A percentile compares a stretch with the other conserved stretches of the same genome.
phyloP scores from a whole-genome alignment of 2,329 filamentous ascomycete species.

The Monosporascus ibericus region DNA sequence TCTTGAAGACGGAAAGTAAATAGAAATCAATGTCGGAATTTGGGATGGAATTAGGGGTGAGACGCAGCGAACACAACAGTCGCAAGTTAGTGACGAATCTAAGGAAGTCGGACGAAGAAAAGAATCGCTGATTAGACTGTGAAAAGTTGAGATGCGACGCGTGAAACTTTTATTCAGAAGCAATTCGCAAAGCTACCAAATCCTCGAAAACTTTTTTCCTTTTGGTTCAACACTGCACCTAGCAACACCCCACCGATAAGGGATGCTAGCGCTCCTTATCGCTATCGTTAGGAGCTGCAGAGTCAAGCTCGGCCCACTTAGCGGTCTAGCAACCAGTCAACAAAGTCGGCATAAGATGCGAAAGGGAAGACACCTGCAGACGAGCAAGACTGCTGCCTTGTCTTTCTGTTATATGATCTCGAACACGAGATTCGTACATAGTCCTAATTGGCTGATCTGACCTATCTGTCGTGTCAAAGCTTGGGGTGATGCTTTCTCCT shows the following conservation, averaged over 20 bases:
- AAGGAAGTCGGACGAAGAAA: neutral
- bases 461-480: too few species aligned
- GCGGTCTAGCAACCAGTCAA: neutral
- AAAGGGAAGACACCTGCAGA: neutral
- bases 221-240: neutral
- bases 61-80: neutral
- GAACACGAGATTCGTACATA: too few species aligned
- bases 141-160: neutral
- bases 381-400: too few species aligned
- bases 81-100: neutral
- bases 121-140: neutral
- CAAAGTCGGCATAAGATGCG: neutral
- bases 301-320: neutral
- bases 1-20: slow-evolving; percentile 24
- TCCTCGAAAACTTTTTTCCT: neutral
- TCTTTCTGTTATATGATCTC: too few species aligned
- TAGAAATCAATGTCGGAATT: neutral
- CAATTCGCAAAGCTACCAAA: neutral
- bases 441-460: too few species aligned
- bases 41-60: neutral
- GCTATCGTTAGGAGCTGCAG: neutral
- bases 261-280: neutral
- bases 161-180: neutral
- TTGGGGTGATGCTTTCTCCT: too few species aligned
- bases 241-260: neutral